Evolutionary conservation across 176 grass and related monocot genomes (phyloP).

Genomic region (Eragrostis nindensis): DNA sequence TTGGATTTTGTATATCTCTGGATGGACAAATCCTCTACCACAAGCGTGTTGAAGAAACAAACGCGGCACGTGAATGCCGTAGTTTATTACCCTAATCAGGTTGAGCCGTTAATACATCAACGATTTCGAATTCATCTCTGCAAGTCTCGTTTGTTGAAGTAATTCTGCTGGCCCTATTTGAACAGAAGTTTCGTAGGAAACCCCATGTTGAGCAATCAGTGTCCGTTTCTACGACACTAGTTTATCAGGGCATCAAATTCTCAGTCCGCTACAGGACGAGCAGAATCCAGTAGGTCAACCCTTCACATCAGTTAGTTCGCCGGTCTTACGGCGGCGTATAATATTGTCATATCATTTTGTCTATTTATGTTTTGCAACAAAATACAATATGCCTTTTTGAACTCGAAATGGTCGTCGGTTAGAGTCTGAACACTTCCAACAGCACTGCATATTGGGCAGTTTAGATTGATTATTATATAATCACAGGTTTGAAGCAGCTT

Average conservation of each 20-base stretch:
- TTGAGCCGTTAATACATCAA: too few species aligned
- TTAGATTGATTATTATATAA: not conserved
- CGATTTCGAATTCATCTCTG: not conserved
- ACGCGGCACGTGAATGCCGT: not conserved
- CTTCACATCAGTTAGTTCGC: slow-evolving; percentile 29
- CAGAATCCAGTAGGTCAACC: slow-evolving; percentile 39
- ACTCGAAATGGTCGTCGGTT: not conserved
- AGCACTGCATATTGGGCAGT: not conserved
- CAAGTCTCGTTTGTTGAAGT: not conserved
- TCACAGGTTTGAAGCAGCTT: not conserved
- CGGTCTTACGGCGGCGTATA: not conserved
- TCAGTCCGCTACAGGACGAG: not conserved
- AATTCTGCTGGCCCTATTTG: not conserved
- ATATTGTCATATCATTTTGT: too few species aligned
- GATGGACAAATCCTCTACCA: not conserved
- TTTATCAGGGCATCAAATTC: not conserved
- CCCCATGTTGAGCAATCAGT: not conserved
- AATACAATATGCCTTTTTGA: not conserved
- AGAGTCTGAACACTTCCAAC: not conserved
- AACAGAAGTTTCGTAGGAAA: not conserved
- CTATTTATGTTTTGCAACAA: too few species aligned
- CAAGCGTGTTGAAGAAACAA: not conserved
- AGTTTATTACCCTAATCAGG: not conserved
- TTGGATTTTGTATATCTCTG: not conserved
- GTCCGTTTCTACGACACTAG: not conserved